phyloP scores from a whole-genome alignment of 129 eudicot species.

The Artemisia tridentata region DNA sequence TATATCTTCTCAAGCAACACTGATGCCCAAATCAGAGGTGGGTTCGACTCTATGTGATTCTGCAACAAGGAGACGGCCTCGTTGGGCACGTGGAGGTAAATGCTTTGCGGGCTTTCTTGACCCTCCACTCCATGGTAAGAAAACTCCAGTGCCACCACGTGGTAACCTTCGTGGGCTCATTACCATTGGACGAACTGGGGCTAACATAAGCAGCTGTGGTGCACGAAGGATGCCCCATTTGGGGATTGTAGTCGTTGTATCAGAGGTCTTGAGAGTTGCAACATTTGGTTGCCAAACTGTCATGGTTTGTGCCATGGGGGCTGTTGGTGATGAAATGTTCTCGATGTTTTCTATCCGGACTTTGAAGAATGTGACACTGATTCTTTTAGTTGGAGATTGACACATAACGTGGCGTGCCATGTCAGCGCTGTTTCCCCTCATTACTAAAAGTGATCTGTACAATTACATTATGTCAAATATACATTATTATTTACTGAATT shows the following conservation, averaged over 20 bases:
- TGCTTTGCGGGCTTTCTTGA: conserved; percentile 69
- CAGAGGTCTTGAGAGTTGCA: conserved; percentile 41
- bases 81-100: conserved; percentile 95
- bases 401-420: conserved; percentile 92
- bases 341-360: conserved; percentile 46
- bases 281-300: conserved; percentile 79
- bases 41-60: conserved; percentile 52
- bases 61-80: conserved; percentile 69
- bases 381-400: conserved; percentile 66
- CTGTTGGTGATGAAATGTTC: conserved; percentile 28
- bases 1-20: conserved; percentile 35
- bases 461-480: not conserved
- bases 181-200: conserved; percentile 72
- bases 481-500: not conserved
- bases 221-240: conserved; percentile 74
- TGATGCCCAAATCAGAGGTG: conserved; percentile 55
- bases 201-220: conserved; percentile 71
- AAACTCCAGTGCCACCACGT: conserved; percentile 95
- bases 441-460: conserved; percentile 65
- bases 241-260: conserved; percentile 42
- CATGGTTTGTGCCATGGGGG: conserved; percentile 39
- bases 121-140: conserved; percentile 85
- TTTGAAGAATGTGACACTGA: conserved; percentile 71
- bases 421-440: conserved; percentile 88
- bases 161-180: conserved; percentile 60